phyloP scores from a whole-genome alignment of 2,329 filamentous ascomycete genomes.

The Ophiocordyceps robertsii region DNA sequence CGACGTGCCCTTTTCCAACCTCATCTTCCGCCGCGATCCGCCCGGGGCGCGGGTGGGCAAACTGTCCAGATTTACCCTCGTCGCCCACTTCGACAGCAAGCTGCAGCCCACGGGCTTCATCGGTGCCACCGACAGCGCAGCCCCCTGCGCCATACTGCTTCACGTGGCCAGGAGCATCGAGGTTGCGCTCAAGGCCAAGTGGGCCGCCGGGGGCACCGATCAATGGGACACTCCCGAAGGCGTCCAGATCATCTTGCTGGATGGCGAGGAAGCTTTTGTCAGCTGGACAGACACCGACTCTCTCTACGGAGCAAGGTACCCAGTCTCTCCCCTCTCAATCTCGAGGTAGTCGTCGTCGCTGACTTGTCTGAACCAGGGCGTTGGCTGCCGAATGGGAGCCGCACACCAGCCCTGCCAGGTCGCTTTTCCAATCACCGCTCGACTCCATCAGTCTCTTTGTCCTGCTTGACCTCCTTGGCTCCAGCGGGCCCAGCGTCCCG shows the following conservation, averaged over 20 bases:
- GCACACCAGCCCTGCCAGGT: constrained; percentile 53
- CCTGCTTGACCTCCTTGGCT: constrained; percentile 79
- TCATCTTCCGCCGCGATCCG: constrained; percentile 78
- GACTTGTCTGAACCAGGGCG: constrained; percentile 26
- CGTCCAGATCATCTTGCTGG: constrained; percentile 78
- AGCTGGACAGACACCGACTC: constrained; percentile 72
- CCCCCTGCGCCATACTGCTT: constrained; percentile 87
- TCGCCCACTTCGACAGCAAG: constrained; percentile 90
- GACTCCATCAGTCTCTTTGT: constrained; percentile 78
- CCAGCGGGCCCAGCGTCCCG: constrained; percentile 53
- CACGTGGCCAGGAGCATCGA: constrained; percentile 75
- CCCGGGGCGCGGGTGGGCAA: constrained; percentile 66
- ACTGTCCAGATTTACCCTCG: constrained; percentile 68
- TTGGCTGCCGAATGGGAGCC: constrained; percentile 74
- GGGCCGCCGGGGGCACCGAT: constrained; percentile 57
- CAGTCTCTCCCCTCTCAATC: background rate
- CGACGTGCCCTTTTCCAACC: constrained; percentile 71
- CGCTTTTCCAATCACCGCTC: constrained; percentile 62
- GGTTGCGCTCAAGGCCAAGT: constrained; percentile 65
- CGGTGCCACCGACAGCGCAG: constrained; percentile 86
- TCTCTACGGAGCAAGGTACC: constrained; percentile 73
- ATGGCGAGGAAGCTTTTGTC: constrained; percentile 88
- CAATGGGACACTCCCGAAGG: constrained; percentile 49
- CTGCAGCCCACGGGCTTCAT: constrained; percentile 73
- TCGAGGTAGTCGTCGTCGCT: background rate